phyloP scores from a whole-genome alignment of 2,329 filamentous ascomycete genomes.

The Alternaria arborescens region DNA sequence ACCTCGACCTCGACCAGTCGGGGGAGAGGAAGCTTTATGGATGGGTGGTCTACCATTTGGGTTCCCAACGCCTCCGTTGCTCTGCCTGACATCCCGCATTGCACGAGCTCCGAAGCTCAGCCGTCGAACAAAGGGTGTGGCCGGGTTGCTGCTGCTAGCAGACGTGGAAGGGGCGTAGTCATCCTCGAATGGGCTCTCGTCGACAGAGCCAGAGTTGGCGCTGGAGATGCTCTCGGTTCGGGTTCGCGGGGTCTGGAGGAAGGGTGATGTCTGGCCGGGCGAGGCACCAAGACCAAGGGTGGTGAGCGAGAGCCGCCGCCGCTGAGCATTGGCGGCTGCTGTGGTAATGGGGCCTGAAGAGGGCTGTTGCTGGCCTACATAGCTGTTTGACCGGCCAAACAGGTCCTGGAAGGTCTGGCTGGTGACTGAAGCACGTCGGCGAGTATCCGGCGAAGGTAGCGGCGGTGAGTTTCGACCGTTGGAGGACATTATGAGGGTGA shows the following conservation, averaged over 20 bases:
- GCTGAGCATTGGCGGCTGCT: constrained; percentile 60
- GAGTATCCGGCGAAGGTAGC: constrained; percentile 46
- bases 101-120: constrained; percentile 90
- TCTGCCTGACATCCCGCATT: constrained; percentile 72
- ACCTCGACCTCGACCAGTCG: constrained; percentile 66
- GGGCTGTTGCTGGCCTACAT: constrained; percentile 43
- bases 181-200: constrained; percentile 65
- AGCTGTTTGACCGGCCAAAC: constrained; percentile 52
- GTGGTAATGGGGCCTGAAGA: constrained; percentile 58
- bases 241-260: constrained; percentile 48
- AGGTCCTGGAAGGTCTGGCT: constrained; percentile 60
- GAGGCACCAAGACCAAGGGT: constrained; percentile 59
- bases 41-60: constrained; percentile 69
- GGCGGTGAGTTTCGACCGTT: constrained; percentile 53
- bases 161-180: constrained; percentile 59
- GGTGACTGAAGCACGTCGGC: constrained; percentile 58
- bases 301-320: constrained; percentile 59
- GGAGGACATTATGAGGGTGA: constrained; percentile 42
- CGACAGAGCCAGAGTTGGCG: constrained; percentile 57
- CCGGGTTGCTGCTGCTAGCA: constrained; percentile 67
- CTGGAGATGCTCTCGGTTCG: constrained; percentile 60
- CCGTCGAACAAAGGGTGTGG: constrained; percentile 80
- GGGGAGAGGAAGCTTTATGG: constrained; percentile 59
- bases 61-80: constrained; percentile 61
- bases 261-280: constrained; percentile 55